These are phyloP conservation scores for Fusarium goolgardi DNA, from an alignment of 2,329 filamentous ascomycete species.

Conservation along the genomic window DNA sequence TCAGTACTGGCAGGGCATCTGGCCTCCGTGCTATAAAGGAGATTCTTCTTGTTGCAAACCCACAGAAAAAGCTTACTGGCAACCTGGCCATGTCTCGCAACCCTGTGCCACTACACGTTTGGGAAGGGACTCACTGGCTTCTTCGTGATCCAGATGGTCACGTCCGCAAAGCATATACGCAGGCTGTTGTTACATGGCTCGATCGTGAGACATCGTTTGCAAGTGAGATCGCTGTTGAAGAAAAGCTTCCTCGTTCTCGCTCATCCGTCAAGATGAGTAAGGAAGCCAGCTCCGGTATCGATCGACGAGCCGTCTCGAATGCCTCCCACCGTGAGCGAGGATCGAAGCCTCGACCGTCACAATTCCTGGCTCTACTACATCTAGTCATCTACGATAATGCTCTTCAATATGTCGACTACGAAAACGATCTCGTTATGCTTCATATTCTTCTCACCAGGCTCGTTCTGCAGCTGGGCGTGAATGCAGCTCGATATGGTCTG, in stretches of 20 bases:
- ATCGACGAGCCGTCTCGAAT: constrained; percentile 75
- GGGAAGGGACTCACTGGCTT: constrained; percentile 97
- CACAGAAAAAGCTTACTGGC: constrained; percentile 67
- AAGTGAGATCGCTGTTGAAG: constrained; percentile 73
- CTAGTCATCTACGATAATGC: constrained; percentile 91
- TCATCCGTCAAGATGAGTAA: constrained; percentile 56
- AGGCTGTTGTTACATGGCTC: constrained; percentile 86
- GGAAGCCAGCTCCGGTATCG: constrained; percentile 55
- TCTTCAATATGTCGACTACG: constrained; percentile 76
- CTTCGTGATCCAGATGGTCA: constrained; percentile 80
- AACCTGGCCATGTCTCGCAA: constrained; percentile 76
- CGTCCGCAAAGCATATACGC: constrained; percentile 86
- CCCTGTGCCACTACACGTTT: constrained; percentile 81
- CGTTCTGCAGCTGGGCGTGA: constrained; percentile 82
- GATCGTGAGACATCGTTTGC: constrained; percentile 77
- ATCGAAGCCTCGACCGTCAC: constrained; percentile 64
- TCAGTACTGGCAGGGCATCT: constrained; percentile 66
- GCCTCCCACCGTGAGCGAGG: constrained; percentile 71
- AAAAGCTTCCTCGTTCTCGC: constrained; percentile 60
- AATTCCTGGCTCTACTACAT: constrained; percentile 85
- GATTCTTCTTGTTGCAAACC: constrained; percentile 85
- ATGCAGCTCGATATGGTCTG: constrained; percentile 80
- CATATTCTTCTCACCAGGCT: constrained; percentile 81
- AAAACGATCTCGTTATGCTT: constrained; percentile 79
- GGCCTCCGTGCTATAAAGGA: constrained; percentile 84